Conservation (phyloP, 805 yeast species). For the Saccharomycopsis capsularis region DNA sequence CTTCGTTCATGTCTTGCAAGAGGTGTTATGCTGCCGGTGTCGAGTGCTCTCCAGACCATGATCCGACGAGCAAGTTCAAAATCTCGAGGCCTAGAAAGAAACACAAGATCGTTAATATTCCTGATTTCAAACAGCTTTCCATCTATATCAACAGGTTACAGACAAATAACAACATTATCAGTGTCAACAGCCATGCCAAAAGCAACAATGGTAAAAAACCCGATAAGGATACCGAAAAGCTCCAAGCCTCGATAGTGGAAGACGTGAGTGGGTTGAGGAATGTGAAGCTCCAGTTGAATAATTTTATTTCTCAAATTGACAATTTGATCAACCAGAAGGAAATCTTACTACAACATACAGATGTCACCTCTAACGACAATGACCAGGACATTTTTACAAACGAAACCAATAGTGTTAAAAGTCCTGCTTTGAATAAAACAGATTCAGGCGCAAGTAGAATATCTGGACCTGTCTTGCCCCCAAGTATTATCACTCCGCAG, state of each 20-base stretch:
- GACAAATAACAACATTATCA: neutral
- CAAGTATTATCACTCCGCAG: constrained; percentile 13
- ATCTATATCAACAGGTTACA: constrained; percentile 11
- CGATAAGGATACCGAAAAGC: neutral
- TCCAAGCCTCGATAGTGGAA: constrained; percentile 6
- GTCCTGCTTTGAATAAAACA: neutral
- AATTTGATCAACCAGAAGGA: constrained; percentile 17
- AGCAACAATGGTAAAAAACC: neutral
- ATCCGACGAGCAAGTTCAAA: constrained; percentile 42
- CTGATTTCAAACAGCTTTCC: constrained; percentile 17
- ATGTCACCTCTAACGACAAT: constrained; percentile 22
- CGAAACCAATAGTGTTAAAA: neutral
- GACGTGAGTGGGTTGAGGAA: constrained; percentile 14
- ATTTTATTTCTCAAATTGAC: constrained; percentile 20
- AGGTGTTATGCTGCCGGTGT: constrained; percentile 40
- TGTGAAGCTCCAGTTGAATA: constrained; percentile 16
- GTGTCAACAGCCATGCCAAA: neutral
- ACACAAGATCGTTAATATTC: constrained; percentile 23
- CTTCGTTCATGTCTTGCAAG: constrained; percentile 36
- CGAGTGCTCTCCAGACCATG: constrained; percentile 43
- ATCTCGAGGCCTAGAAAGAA: constrained; percentile 31
- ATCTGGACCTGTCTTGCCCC: constrained; percentile 6
- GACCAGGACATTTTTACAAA: constrained; percentile 20
- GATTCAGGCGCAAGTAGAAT: neutral
- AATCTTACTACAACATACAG: neutral